These are phyloP conservation scores for Garcia nutans DNA, from an alignment of 345 rosid genomes.

Conservation along the genomic window DNA sequence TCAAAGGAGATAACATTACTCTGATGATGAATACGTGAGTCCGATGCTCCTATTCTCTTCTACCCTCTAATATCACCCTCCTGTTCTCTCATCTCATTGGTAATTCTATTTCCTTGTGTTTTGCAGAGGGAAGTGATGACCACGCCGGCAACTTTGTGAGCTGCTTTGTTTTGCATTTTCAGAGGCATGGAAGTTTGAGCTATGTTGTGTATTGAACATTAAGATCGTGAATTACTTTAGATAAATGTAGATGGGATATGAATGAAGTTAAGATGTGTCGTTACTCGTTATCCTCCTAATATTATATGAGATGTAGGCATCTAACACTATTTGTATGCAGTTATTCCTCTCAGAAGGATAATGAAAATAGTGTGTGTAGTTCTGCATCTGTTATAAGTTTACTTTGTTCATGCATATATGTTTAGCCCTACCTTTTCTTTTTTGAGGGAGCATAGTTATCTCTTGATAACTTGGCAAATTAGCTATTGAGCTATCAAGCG, in stretches of 20 bases:
- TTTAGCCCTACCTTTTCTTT: too few relatives aligned
- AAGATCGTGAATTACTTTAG: not conserved
- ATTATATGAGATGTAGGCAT: not conserved
- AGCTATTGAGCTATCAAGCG: too few relatives aligned
- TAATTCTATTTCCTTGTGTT: not conserved
- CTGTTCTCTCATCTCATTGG: not conserved
- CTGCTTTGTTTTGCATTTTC: not conserved
- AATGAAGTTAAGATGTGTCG: conserved; percentile 4
- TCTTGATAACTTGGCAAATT: too few relatives aligned
- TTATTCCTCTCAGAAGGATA: too few relatives aligned
- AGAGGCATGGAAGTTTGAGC: too few relatives aligned
- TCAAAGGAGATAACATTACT: conserved; percentile 93
- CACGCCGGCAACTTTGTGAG: not conserved
- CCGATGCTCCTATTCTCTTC: not conserved
- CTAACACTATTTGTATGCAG: not conserved
- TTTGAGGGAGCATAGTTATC: too few relatives aligned
- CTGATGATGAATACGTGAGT: conserved; percentile 91
- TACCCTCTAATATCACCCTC: not conserved
- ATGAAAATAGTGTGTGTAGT: too few relatives aligned
- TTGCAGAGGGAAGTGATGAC: conserved; percentile 57
- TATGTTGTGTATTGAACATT: not conserved
- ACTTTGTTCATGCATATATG: too few relatives aligned
- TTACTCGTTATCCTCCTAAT: not conserved
- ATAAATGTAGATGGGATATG: not conserved
- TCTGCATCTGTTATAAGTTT: too few relatives aligned